Percentiles rank a stretch among this genome's conserved stretches.
Conservation (phyloP, 1,139 yeast species). For the Candida sp. region DNA sequence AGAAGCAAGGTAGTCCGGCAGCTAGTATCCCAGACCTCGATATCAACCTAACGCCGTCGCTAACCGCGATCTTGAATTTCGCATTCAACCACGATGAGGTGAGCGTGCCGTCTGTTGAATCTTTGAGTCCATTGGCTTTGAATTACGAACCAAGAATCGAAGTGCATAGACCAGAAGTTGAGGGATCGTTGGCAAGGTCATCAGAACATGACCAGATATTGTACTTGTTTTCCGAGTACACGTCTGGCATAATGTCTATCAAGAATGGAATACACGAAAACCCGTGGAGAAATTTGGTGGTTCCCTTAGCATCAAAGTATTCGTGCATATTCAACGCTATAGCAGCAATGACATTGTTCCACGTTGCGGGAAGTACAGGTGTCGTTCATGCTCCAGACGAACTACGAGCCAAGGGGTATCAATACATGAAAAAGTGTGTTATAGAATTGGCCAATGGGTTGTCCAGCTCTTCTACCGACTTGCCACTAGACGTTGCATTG, state of each 20-base stretch:
- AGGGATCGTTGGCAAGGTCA: conserved; percentile 4
- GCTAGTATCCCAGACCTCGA: conserved; percentile 14
- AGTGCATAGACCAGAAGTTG: background rate
- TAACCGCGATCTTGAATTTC: conserved; percentile 45
- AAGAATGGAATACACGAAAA: conserved; percentile 67
- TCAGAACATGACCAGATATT: conserved; percentile 40
- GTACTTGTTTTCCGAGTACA: conserved; percentile 44
- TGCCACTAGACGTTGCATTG: conserved; percentile 69
- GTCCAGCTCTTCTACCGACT: conserved; percentile 31
- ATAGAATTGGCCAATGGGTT: conserved; percentile 62
- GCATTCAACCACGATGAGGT: conserved; percentile 44
- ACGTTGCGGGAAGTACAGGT: conserved; percentile 49
- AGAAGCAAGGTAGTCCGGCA: background rate
- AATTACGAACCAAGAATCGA: conserved; percentile 6
- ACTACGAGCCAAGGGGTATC: conserved; percentile 53
- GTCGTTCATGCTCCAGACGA: conserved; percentile 37
- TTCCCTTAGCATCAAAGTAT: conserved; percentile 58
- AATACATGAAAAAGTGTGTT: conserved; percentile 64
- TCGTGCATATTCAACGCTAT: conserved; percentile 64
- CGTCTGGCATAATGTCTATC: conserved; percentile 66
- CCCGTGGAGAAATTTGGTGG: conserved; percentile 65
- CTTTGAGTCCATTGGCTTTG: conserved; percentile 38
- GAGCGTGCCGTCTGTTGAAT: conserved; percentile 17
- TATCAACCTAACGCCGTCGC: conserved; percentile 41
- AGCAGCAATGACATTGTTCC: conserved; percentile 70